Evolutionary conservation across 1,284 basidiomycete genomes (phyloP).

Genomic region (Volvariella surrecta): DNA sequence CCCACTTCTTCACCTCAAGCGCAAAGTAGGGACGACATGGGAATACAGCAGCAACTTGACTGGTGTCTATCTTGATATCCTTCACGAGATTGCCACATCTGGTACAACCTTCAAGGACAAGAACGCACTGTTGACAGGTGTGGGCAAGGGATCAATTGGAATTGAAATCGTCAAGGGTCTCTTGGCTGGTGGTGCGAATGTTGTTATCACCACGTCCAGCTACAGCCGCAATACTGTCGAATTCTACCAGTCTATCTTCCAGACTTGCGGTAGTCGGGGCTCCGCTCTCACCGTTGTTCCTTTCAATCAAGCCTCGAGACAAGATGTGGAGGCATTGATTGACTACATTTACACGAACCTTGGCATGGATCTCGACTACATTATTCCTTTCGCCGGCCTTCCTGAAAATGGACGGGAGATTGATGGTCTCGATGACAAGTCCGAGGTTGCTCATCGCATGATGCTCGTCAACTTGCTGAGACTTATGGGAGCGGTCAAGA

Average conservation of each 20-base stretch:
- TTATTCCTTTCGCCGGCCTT: constrained; percentile 96
- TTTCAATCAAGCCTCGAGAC: constrained; percentile 97
- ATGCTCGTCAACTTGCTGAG: constrained; percentile 95
- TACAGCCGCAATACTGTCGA: constrained; percentile 93
- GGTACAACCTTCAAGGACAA: constrained; percentile 98
- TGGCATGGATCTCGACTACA: constrained; percentile 94
- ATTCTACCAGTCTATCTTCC: constrained; percentile 98
- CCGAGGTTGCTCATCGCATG: constrained; percentile 95
- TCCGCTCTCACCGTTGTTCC: constrained; percentile 96
- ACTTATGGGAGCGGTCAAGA: constrained; percentile 94
- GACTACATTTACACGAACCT: constrained; percentile 97
- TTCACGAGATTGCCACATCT: constrained; percentile 96
- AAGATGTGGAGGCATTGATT: constrained; percentile 94
- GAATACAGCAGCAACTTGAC: constrained; percentile 97
- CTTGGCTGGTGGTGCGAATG: constrained; percentile 91
- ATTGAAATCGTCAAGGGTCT: constrained; percentile 97
- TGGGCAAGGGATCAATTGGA: constrained; percentile 96
- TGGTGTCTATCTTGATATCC: constrained; percentile 89
- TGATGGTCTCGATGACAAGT: constrained; percentile 93
- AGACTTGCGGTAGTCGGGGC: constrained; percentile 89
- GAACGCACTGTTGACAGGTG: constrained; percentile 95
- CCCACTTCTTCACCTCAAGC: constrained; percentile 92
- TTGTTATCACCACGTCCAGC: constrained; percentile 95
- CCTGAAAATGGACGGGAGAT: constrained; percentile 99
- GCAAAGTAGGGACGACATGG: constrained; percentile 95